Conservation (phyloP, 768 basidiomycete species). For the Psilocybe azurescens region DNA sequence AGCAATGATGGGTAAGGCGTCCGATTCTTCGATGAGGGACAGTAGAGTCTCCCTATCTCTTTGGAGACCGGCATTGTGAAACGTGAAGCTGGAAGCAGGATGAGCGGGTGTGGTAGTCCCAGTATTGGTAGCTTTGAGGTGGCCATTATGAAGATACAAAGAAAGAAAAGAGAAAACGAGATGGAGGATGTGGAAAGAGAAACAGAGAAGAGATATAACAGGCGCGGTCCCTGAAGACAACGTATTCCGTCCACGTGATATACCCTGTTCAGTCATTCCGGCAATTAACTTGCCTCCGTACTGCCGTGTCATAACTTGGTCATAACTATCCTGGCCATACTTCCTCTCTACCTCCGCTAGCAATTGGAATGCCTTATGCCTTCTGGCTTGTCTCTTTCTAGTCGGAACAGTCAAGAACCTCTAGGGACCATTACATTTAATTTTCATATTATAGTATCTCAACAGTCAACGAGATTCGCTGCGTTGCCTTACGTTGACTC, state of each 20-base stretch:
- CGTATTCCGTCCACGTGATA: slow-evolving; percentile 17
- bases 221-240: not conserved
- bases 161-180: not conserved
- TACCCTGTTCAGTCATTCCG: not conserved
- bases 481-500: not conserved
- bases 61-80: slow-evolving; percentile 71
- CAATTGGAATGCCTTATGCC: not conserved
- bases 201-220: slow-evolving; percentile 3
- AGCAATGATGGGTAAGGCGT: slow-evolving; percentile 71
- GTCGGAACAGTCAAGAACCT: too few relatives aligned
- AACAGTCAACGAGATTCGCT: not conserved
- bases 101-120: slow-evolving; percentile 68
- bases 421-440: too few relatives aligned
- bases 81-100: slow-evolving; percentile 77
- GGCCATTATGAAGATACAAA: slow-evolving; percentile 34
- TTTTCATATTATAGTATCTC: not conserved
- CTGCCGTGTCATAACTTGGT: not conserved
- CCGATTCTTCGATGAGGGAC: slow-evolving; percentile 70
- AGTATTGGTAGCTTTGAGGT: slow-evolving; percentile 68
- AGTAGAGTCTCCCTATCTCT: slow-evolving; percentile 66
- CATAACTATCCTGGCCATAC: not conserved
- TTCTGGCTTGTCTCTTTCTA: not conserved
- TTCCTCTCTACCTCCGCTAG: slow-evolving; percentile 18
- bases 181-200: not conserved
- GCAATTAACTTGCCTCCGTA: slow-evolving; percentile 9